Base-by-base conservation (phyloP, 768 basidiomycete species). In the Auriscalpium microsporum region DNA sequence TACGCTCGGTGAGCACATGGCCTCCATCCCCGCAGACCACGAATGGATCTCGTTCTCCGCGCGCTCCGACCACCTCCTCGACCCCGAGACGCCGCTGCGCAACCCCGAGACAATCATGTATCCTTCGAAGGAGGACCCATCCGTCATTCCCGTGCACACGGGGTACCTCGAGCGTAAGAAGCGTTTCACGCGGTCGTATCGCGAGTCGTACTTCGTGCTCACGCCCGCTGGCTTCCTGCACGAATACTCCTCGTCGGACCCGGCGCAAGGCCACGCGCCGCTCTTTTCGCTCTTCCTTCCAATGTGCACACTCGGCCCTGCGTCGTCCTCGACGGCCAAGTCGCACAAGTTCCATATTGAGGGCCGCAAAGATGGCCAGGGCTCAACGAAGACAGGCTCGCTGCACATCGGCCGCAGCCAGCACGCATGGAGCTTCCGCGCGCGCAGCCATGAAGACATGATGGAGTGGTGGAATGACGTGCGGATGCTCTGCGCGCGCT, bases 381-480 rank as follows among this genome's bases (percentile, higher is more conserved):
- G 89, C 2, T 78, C 80, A 14, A 78, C 76, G 1, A 82, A 83
- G 62, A 71, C 75, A 0, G 83, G 84, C n/a, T 75, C 77, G 2
- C 65, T 83, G 63, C 65, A 78, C 33, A 56, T 61, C 23, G 23
- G 67, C 37, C 57, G 67, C 40, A 70, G 76, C 21, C 73, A 81
- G 53, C 78, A 82, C 63, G 90, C 90, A 33, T 98, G 89, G 84
- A 89, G 84, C 49, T 98, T 99, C 78, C 80, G 93, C 37, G 81
- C 89, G 47, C 74, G 95, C 57, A 87, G 84, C 56, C 82, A 88
- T 61, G 95, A 98, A 59, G 95, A 97, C 62, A 93, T 97, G 92
- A 92, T 97, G 92, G 96, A 99, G 73, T 96, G 96, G 91, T 99
- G 96, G 96, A 98, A 98, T 66, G 96, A 98, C 67, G 77, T 94